A percentile compares a stretch with the other conserved stretches of the same genome.
These are phyloP conservation scores for Naganishia onofrii DNA, from an alignment of 768 basidiomycete species.

Conservation along the genomic window DNA sequence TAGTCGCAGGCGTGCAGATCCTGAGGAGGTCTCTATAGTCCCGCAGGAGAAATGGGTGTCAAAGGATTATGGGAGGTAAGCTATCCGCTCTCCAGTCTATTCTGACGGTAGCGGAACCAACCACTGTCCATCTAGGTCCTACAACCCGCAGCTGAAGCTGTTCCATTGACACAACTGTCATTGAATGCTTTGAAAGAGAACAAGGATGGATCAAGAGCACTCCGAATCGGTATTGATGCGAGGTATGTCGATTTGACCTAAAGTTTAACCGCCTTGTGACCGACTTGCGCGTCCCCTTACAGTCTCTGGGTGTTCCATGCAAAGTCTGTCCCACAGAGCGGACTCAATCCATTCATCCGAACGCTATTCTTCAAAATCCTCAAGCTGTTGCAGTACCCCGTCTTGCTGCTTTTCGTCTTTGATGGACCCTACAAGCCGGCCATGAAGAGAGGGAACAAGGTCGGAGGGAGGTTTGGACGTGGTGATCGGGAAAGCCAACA, in stretches of 20 bases:
- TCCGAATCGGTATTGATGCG: constrained; percentile 81
- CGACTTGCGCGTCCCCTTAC: too few relatives aligned
- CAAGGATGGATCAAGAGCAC: constrained; percentile 54
- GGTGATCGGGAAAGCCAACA: constrained; percentile 41
- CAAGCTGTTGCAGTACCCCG: constrained; percentile 66
- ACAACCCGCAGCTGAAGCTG: constrained; percentile 66
- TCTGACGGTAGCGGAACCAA: not conserved
- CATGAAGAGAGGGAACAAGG: constrained; percentile 62
- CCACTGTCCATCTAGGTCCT: constrained; percentile 56
- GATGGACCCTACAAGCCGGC: constrained; percentile 78
- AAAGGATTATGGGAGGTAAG: constrained; percentile 54
- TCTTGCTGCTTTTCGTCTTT: constrained; percentile 86
- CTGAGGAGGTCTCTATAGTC: not conserved
- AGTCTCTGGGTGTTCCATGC: constrained; percentile 59
- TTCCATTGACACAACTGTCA: constrained; percentile 74
- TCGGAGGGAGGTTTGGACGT: constrained; percentile 46
- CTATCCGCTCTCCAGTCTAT: not conserved
- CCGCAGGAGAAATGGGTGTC: constrained; percentile 50
- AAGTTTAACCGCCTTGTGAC: too few relatives aligned
- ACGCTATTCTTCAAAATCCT: constrained; percentile 83
- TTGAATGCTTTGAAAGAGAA: constrained; percentile 75
- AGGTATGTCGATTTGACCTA: constrained; percentile 25
- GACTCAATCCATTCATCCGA: constrained; percentile 81
- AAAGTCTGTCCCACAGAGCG: constrained; percentile 51
- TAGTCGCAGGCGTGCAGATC: not conserved